phyloP scores from a whole-genome alignment of 139 green algal species.

The Picochlorum sp. region DNA sequence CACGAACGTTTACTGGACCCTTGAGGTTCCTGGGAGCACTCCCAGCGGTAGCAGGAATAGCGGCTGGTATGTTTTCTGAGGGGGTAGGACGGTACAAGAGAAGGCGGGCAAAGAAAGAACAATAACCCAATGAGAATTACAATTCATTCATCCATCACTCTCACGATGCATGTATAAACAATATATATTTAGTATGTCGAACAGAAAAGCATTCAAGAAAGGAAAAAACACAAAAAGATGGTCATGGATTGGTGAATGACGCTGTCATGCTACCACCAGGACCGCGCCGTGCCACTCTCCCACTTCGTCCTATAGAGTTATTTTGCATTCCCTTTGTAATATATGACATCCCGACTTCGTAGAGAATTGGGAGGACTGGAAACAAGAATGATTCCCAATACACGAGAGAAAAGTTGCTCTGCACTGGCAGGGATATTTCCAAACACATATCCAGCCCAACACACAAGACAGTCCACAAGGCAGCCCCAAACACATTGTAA shows the following conservation, averaged over 20 bases:
- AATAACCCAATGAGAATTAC: too few relatives aligned
- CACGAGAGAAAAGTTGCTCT: constrained; percentile 86
- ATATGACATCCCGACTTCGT: constrained; percentile 51
- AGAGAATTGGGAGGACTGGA: constrained; percentile 64
- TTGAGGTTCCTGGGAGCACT: too few relatives aligned
- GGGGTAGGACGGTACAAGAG: too few relatives aligned
- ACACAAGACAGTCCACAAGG: constrained; percentile 77
- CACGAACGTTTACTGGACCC: too few relatives aligned
- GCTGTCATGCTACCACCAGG: neutral
- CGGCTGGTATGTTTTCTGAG: too few relatives aligned
- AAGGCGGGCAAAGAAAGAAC: too few relatives aligned
- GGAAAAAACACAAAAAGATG: neutral
- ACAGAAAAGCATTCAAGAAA: neutral
- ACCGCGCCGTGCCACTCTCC: neutral
- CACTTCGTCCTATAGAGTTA: neutral
- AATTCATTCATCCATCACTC: too few relatives aligned
- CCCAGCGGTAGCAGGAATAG: too few relatives aligned
- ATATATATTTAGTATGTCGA: too few relatives aligned
- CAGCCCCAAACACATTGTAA: constrained; percentile 82
- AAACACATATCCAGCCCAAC: constrained; percentile 69
- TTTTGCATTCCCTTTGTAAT: constrained; percentile 5
- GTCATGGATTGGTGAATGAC: constrained; percentile 1
- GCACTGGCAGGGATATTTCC: constrained; percentile 81
- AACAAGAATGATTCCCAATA: constrained; percentile 78
- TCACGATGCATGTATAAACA: too few relatives aligned